These are phyloP conservation scores for Aureobasidium sp. DNA, from an alignment of 2,329 filamentous ascomycete species.

Conservation along the genomic window DNA sequence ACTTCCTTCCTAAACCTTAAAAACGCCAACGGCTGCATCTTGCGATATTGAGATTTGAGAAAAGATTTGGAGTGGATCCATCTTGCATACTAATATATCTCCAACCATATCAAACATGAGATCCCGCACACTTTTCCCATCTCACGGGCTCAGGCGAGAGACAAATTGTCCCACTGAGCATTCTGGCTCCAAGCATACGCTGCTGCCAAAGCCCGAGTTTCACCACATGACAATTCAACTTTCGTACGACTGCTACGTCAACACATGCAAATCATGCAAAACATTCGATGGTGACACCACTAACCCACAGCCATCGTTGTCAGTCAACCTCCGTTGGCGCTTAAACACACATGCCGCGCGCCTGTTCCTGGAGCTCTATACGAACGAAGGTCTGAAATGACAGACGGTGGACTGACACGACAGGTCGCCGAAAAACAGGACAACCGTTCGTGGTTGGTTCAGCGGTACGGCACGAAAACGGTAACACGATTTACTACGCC, in stretches of 20 bases:
- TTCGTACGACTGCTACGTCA: conserved; percentile 12
- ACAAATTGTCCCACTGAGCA: neutral
- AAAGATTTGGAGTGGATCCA: neutral
- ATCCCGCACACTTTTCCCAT: neutral
- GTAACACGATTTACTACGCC: conserved; percentile 2
- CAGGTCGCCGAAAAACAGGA: neutral
- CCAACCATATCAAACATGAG: neutral
- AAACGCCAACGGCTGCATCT: conserved; percentile 1
- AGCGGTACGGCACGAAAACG: conserved; percentile 3
- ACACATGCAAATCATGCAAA: conserved; percentile 2
- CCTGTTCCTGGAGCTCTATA: neutral
- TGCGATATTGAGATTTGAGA: neutral
- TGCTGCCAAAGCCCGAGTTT: conserved; percentile 5
- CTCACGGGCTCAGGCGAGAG: neutral
- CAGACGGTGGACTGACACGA: conserved; percentile 1
- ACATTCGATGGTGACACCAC: neutral
- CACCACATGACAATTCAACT: conserved; percentile 11
- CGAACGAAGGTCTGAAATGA: neutral
- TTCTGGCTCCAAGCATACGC: neutral
- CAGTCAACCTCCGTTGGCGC: neutral
- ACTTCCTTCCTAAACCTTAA: neutral
- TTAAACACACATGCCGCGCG: neutral
- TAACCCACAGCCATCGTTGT: neutral
- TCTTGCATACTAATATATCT: neutral
- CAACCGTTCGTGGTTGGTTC: neutral